Percentiles rank a stretch among this genome's conserved stretches.
Conservation (phyloP, 2,329 filamentous ascomycete species). For the Orbilia brochopaga region DNA sequence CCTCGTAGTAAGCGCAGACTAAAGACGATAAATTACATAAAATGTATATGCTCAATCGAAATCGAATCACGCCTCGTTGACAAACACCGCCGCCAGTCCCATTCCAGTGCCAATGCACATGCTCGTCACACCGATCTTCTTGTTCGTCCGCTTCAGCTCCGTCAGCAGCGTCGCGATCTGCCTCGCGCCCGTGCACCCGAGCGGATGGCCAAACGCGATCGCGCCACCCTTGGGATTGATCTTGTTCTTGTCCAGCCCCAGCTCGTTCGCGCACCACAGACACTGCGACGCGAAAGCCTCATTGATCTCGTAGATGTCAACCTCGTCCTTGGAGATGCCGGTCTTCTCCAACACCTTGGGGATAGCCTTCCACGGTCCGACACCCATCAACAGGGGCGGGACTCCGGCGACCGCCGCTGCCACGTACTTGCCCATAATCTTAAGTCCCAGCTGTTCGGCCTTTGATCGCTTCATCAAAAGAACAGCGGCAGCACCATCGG, state of each 20-base stretch:
- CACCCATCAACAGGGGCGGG: conserved; percentile 90
- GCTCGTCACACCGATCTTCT: conserved; percentile 87
- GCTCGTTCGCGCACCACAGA: conserved; percentile 88
- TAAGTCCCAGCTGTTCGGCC: conserved; percentile 84
- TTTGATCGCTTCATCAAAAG: conserved; percentile 93
- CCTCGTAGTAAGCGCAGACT: no score
- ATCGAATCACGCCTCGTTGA: conserved; percentile 80
- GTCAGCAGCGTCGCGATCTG: conserved; percentile 92
- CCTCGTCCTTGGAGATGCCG: conserved; percentile 83
- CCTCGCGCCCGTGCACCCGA: conserved; percentile 90
- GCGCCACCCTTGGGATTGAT: conserved; percentile 97
- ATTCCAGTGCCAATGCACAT: conserved; percentile 98
- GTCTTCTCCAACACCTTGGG: conserved; percentile 88
- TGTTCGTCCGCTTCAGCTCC: conserved; percentile 80
- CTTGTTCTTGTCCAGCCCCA: conserved; percentile 81
- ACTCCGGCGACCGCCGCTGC: conserved; percentile 85
- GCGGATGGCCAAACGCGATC: conserved; percentile 92
- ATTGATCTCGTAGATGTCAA: conserved; percentile 99
- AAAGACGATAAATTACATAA: background rate
- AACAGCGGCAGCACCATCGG: conserved; percentile 92
- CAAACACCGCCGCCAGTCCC: conserved; percentile 97
- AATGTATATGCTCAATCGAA: no score
- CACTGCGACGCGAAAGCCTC: conserved; percentile 97
- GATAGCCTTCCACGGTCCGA: conserved; percentile 95
- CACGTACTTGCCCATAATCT: conserved; percentile 90